phyloP scores from a whole-genome alignment of 2,329 filamentous ascomycete species.

The Fusarium pilosicola region DNA sequence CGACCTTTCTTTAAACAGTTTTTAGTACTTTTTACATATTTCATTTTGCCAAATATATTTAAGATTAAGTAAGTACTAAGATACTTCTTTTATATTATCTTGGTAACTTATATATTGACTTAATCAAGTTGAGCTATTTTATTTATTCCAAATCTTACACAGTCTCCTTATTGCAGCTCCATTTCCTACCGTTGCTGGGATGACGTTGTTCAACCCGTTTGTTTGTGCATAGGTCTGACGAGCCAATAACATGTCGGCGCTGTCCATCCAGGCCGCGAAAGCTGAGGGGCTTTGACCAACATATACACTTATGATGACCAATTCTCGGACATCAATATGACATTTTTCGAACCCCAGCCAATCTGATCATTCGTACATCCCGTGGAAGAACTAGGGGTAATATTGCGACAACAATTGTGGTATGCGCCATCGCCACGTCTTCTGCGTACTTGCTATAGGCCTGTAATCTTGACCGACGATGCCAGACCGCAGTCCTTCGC shows the following conservation, averaged over 20 bases:
- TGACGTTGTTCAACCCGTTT: slow-evolving; percentile 31
- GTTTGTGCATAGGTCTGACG: slow-evolving; percentile 23
- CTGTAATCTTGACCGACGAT: slow-evolving; percentile 30
- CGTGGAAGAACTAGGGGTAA: not conserved
- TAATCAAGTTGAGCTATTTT: not conserved
- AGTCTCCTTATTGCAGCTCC: not conserved
- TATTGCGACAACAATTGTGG: slow-evolving; percentile 27
- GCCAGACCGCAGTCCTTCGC: slow-evolving; percentile 37
- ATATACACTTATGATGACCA: slow-evolving; percentile 22
- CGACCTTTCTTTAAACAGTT: not conserved
- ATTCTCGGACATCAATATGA: slow-evolving; percentile 28
- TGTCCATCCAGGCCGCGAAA: slow-evolving; percentile 22
- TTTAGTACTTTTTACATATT: too few species aligned
- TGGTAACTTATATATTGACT: not conserved
- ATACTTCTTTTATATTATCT: not conserved
- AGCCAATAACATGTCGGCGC: slow-evolving; percentile 36
- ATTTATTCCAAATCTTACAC: not conserved
- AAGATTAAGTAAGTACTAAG: too few species aligned
- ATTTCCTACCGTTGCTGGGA: not conserved
- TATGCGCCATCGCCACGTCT: slow-evolving; percentile 27
- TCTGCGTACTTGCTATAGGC: slow-evolving; percentile 19
- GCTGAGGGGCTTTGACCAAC: slow-evolving; percentile 40
- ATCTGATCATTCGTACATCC: not conserved
- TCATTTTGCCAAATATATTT: not conserved
- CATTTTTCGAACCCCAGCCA: not conserved